Evolutionary conservation across 768 basidiomycete species (phyloP).

Genomic region (Tulasnella sp.): DNA sequence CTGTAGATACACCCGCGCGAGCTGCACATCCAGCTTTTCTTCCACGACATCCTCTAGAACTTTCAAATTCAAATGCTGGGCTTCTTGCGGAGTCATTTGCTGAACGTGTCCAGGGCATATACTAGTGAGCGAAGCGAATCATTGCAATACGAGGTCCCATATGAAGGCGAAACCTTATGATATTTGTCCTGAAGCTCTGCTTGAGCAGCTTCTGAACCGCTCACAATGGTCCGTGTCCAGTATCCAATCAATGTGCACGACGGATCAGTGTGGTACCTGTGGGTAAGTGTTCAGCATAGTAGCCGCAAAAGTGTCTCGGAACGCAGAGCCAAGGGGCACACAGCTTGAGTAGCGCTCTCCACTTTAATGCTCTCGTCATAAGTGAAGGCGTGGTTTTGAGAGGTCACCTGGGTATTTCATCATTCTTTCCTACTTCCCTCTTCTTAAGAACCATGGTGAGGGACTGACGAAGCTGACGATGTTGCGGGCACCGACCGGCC

Average conservation of each 20-base stretch:
- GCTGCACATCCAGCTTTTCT: slow-evolving; percentile 95
- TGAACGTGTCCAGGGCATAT: slow-evolving; percentile 30
- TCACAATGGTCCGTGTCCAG: slow-evolving; percentile 97
- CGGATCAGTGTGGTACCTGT: slow-evolving; percentile 94
- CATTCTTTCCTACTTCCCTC: slow-evolving; percentile 23
- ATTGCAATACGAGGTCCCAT: background rate
- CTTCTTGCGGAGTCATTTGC: slow-evolving; percentile 88
- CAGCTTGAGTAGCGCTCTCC: slow-evolving; percentile 95
- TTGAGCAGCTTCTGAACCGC: slow-evolving; percentile 95
- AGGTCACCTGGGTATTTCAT: slow-evolving; percentile 79
- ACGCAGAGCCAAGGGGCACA: slow-evolving; percentile 92
- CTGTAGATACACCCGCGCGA: slow-evolving; percentile 62
- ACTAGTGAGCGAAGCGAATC: background rate
- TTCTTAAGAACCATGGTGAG: slow-evolving; percentile 21
- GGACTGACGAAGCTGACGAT: slow-evolving; percentile 18
- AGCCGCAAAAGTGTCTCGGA: slow-evolving; percentile 91
- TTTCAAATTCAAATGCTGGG: slow-evolving; percentile 73
- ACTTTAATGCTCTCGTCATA: slow-evolving; percentile 97
- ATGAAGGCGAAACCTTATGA: slow-evolving; percentile 64
- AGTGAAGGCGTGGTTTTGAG: slow-evolving; percentile 91
- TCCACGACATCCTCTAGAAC: slow-evolving; percentile 99
- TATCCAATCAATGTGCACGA: slow-evolving; percentile 96
- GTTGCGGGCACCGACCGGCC: slow-evolving; percentile 20
- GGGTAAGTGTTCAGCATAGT: background rate
- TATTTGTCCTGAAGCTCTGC: slow-evolving; percentile 95